Evolutionary conservation across 805 yeast species (phyloP).

Genomic region (Spathaspora gorwiae): DNA sequence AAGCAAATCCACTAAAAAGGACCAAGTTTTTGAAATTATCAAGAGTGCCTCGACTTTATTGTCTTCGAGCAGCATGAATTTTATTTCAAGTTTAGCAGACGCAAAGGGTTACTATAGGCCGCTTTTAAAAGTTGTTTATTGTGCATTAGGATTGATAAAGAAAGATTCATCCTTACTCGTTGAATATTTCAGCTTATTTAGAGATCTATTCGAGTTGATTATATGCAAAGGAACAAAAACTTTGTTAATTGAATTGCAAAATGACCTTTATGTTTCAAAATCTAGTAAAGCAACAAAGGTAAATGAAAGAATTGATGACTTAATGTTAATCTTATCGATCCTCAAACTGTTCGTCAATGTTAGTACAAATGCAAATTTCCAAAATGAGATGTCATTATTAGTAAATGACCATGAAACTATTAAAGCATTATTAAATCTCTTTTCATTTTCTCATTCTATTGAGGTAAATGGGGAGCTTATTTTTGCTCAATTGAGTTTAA

Average conservation of each 20-base stretch:
- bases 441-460: slow-evolving; percentile 61
- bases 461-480: slow-evolving; percentile 59
- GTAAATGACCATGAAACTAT: slow-evolving; percentile 58
- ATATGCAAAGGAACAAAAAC: slow-evolving; percentile 63
- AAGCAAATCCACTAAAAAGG: slow-evolving; percentile 19
- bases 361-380: slow-evolving; percentile 49
- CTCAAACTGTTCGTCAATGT: slow-evolving; percentile 52
- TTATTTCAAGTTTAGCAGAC: slow-evolving; percentile 38
- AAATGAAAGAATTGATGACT: slow-evolving; percentile 57
- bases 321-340: slow-evolving; percentile 59
- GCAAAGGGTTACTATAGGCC: slow-evolving; percentile 49
- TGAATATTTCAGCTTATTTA: slow-evolving; percentile 47
- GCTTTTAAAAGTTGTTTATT: slow-evolving; percentile 52
- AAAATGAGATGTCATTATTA: slow-evolving; percentile 45
- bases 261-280: slow-evolving; percentile 44
- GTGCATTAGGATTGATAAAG: slow-evolving; percentile 42
- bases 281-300: slow-evolving; percentile 31
- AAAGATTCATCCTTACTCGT: slow-evolving; percentile 37
- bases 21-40: slow-evolving; percentile 36
- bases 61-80: slow-evolving; percentile 46
- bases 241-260: slow-evolving; percentile 54
- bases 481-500: slow-evolving; percentile 67
- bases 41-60: slow-evolving; percentile 43
- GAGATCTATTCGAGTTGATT: slow-evolving; percentile 57
- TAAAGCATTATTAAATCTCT: slow-evolving; percentile 57